phyloP scores from a whole-genome alignment of 2,329 filamentous ascomycete species.

The Cladosporium sp. region DNA sequence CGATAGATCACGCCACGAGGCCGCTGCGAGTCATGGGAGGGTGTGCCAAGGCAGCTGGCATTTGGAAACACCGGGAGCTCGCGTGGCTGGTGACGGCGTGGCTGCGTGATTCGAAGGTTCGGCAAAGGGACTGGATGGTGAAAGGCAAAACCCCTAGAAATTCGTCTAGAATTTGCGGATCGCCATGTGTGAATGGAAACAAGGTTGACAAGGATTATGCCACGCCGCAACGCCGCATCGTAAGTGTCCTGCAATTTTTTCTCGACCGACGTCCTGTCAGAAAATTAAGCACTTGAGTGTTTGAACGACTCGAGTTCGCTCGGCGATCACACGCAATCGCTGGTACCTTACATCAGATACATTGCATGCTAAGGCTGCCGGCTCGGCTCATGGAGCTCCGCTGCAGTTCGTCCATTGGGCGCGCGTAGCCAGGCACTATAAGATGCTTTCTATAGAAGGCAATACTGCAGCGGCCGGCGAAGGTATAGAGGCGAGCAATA shows the following conservation, averaged over 20 bases:
- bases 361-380: slow-evolving; percentile 1
- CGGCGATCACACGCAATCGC: not conserved
- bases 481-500: slow-evolving; percentile 8
- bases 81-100: slow-evolving; percentile 15
- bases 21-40: slow-evolving; percentile 4
- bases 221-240: not conserved
- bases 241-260: not conserved
- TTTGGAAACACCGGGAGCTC: slow-evolving; percentile 7
- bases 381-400: not conserved
- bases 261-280: not conserved
- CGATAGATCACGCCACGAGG: slow-evolving; percentile 17
- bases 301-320: not conserved
- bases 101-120: not conserved
- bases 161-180: not conserved
- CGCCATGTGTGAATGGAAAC: not conserved
- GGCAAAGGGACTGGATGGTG: not conserved
- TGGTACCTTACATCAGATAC: slow-evolving; percentile 3
- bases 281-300: not conserved
- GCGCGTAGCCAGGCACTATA: not conserved
- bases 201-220: slow-evolving; percentile 1
- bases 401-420: not conserved
- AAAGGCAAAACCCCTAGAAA: slow-evolving; percentile 2
- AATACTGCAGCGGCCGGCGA: not conserved
- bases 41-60: not conserved
- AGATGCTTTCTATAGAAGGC: not conserved